Conservation (phyloP, 177 flowering plant genomes). For the Tripterygium wilfordii region DNA sequence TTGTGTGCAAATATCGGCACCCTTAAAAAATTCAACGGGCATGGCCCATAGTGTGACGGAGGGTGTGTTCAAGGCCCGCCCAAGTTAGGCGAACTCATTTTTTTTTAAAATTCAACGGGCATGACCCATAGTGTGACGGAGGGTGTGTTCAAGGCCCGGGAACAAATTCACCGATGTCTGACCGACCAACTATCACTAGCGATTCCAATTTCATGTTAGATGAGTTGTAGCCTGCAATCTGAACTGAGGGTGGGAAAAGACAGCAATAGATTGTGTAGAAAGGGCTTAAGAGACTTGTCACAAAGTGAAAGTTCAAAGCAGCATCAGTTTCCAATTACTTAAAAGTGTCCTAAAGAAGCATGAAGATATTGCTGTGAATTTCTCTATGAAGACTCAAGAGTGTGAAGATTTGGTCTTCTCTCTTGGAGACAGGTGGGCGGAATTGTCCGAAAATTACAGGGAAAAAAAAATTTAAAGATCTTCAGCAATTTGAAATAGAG, state of each 20-base stretch:
- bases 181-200: neutral
- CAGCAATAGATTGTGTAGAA: no score
- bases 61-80: neutral
- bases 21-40: no score
- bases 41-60: no score
- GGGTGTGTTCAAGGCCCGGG: neutral
- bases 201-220: neutral
- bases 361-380: slow-evolving; percentile 11
- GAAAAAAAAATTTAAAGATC: neutral
- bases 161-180: neutral
- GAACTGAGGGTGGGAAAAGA: neutral
- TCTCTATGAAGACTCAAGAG: neutral
- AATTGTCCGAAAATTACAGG: slow-evolving; percentile 1
- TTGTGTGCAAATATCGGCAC: no score
- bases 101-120: no score
- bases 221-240: neutral
- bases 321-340: slow-evolving; percentile 3
- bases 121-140: neutral
- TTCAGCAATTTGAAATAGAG: neutral
- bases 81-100: no score
- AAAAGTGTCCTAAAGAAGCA: slow-evolving; percentile 5
- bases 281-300: no score
- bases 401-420: slow-evolving; percentile 1
- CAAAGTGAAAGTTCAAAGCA: slow-evolving; percentile 9
- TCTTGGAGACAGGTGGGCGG: slow-evolving; percentile 5